A percentile compares a stretch with the other conserved stretches of the same genome.
Evolutionary conservation across 202 grass and related monocot species (phyloP).

Genomic region (Brachypodium distachyon): DNA sequence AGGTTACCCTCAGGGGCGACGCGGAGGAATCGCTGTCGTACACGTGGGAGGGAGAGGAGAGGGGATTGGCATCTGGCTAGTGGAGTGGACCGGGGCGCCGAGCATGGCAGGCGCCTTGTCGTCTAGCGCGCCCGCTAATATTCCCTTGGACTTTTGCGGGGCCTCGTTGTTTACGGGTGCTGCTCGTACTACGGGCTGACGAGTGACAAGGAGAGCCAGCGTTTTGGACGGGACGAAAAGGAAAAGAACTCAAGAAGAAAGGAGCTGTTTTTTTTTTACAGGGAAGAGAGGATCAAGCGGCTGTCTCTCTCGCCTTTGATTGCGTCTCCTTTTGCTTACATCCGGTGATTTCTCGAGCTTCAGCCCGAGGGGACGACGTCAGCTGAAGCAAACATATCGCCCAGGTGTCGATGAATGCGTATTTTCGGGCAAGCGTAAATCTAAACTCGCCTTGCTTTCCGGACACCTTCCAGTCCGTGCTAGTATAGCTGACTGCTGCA

Average conservation of each 20-base stretch:
- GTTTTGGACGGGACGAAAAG: neutral
- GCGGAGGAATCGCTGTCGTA: slow-evolving; percentile 38
- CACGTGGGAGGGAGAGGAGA: slow-evolving; percentile 32
- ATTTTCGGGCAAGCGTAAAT: neutral
- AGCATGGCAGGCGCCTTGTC: slow-evolving; percentile 38
- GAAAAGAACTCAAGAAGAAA: neutral
- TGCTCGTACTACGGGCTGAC: too few species aligned
- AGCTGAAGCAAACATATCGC: neutral
- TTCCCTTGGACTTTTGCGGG: slow-evolving; percentile 6
- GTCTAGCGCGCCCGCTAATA: slow-evolving; percentile 30
- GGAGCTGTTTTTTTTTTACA: neutral
- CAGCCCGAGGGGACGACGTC: neutral
- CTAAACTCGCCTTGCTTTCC: neutral
- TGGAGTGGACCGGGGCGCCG: slow-evolving; percentile 23
- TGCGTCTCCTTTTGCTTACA: neutral
- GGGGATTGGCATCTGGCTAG: slow-evolving; percentile 43
- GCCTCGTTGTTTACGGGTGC: too few species aligned
- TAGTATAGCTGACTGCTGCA: neutral
- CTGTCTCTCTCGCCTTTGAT: slow-evolving; percentile 7
- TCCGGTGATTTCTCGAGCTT: neutral
- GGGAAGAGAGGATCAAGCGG: neutral
- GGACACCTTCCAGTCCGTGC: neutral
- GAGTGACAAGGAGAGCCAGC: too few species aligned
- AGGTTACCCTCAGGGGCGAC: slow-evolving; percentile 14
- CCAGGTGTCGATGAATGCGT: neutral